phyloP scores from a whole-genome alignment of 352 stramenopile genomes.

The Phytophthora tubulina region DNA sequence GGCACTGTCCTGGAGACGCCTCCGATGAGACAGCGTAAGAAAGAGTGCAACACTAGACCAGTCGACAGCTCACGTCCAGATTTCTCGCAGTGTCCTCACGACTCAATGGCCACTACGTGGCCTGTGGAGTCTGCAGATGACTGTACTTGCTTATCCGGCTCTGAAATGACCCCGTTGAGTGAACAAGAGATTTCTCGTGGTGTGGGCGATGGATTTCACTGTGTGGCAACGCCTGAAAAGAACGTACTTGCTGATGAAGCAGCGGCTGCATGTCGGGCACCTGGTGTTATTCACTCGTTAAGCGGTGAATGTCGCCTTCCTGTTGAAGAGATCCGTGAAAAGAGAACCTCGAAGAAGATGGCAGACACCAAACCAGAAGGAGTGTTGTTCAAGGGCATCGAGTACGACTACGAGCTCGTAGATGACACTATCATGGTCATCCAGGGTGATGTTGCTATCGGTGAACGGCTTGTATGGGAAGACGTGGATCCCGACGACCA shows the following conservation, averaged over 20 bases:
- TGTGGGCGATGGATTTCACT: slow-evolving; percentile 55
- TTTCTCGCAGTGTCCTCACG: slow-evolving; percentile 57
- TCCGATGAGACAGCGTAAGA: slow-evolving; percentile 28
- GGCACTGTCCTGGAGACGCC: slow-evolving; percentile 26
- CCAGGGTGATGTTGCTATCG: slow-evolving; percentile 82
- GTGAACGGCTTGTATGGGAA: slow-evolving; percentile 55
- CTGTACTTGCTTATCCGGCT: slow-evolving; percentile 62
- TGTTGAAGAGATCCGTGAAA: slow-evolving; percentile 62
- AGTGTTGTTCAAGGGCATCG: slow-evolving; percentile 79
- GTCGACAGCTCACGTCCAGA: slow-evolving; percentile 20
- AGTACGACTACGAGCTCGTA: slow-evolving; percentile 84
- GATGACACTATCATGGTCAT: slow-evolving; percentile 83
- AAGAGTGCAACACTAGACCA: slow-evolving; percentile 49
- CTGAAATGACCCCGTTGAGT: slow-evolving; percentile 43
- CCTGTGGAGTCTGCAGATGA: slow-evolving; percentile 48
- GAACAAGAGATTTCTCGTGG: slow-evolving; percentile 41
- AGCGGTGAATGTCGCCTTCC: slow-evolving; percentile 71
- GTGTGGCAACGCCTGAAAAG: slow-evolving; percentile 34
- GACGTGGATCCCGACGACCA: slow-evolving; percentile 26
- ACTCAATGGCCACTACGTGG: slow-evolving; percentile 64
- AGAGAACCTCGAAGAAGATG: slow-evolving; percentile 29
- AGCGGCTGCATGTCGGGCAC: slow-evolving; percentile 48
- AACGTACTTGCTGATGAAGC: slow-evolving; percentile 49
- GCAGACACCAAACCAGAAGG: slow-evolving; percentile 23
- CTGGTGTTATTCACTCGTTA: slow-evolving; percentile 53